Evolutionary conservation across 371 early-diverging fungal species (phyloP).

Genomic region (Saksenaea vasiformis): DNA sequence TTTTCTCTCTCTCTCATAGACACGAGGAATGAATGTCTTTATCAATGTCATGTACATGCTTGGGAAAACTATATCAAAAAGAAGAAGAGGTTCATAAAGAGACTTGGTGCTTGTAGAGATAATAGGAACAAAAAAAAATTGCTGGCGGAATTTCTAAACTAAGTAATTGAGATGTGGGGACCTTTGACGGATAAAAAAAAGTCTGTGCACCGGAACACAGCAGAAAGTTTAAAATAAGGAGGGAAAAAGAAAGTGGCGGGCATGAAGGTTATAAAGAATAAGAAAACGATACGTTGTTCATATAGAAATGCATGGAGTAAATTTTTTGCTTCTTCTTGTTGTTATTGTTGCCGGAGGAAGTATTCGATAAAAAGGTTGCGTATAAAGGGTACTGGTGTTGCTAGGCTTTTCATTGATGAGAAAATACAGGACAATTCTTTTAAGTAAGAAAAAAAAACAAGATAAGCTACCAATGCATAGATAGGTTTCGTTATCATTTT

Average conservation of each 20-base stretch:
- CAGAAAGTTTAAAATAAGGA: constrained; percentile 6
- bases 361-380: too few species aligned
- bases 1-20: not conserved
- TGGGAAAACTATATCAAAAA: too few species aligned
- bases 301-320: constrained; percentile 2
- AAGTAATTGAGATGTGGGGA: constrained; percentile 5
- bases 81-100: too few species aligned
- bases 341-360: not conserved
- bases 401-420: not conserved
- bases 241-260: not conserved
- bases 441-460: not conserved
- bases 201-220: constrained; percentile 7
- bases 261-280: not conserved
- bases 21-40: not conserved
- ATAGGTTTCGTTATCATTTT: not conserved
- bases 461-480: not conserved
- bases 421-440: not conserved
- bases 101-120: not conserved
- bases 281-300: not conserved
- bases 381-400: too few species aligned
- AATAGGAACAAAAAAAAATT: not conserved
- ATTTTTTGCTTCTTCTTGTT: not conserved
- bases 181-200: constrained; percentile 7
- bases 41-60: not conserved
- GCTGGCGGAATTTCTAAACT: constrained; percentile 1